phyloP scores from a whole-genome alignment of 2,329 filamentous ascomycete genomes.

The Berkeleyomyces rouxiae region DNA sequence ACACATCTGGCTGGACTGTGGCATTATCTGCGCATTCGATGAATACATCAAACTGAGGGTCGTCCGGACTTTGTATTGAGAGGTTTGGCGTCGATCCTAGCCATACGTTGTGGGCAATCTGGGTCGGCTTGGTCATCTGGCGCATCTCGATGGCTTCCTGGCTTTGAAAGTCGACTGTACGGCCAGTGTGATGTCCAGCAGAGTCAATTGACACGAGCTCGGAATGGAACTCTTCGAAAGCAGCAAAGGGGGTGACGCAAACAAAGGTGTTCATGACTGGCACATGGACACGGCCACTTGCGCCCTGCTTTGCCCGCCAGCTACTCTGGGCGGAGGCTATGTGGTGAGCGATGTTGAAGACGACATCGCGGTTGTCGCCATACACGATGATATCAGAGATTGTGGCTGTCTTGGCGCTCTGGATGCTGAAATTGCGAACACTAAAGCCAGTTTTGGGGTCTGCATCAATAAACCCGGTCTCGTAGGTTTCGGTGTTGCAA shows the following conservation, averaged over 20 bases:
- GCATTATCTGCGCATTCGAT: conserved; percentile 83
- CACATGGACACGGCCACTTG: conserved; percentile 29
- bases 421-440: conserved; percentile 93
- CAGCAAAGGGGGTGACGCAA: conserved; percentile 42
- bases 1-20: conserved; percentile 50
- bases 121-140: conserved; percentile 73
- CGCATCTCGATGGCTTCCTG: conserved; percentile 89
- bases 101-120: conserved; percentile 82
- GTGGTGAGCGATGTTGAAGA: conserved; percentile 46
- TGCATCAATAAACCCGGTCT: conserved; percentile 55
- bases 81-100: conserved; percentile 51
- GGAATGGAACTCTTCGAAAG: conserved; percentile 54
- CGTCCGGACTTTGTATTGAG: conserved; percentile 44
- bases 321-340: conserved; percentile 61
- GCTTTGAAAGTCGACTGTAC: conserved; percentile 74
- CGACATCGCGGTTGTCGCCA: conserved; percentile 49
- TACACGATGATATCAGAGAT: conserved; percentile 90
- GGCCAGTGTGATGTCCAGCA: conserved; percentile 52
- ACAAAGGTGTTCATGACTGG: conserved; percentile 77
- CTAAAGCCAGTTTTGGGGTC: conserved; percentile 87
- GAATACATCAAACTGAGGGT: conserved; percentile 59
- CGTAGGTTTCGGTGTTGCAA: conserved; percentile 19
- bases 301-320: conserved; percentile 52
- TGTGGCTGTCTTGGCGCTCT: conserved; percentile 71
- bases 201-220: conserved; percentile 63